A percentile compares a stretch with the other conserved stretches of the same genome.
These are phyloP conservation scores for Sporothrix sp. DNA, from an alignment of 2,329 filamentous ascomycete genomes.

Conservation along the genomic window DNA sequence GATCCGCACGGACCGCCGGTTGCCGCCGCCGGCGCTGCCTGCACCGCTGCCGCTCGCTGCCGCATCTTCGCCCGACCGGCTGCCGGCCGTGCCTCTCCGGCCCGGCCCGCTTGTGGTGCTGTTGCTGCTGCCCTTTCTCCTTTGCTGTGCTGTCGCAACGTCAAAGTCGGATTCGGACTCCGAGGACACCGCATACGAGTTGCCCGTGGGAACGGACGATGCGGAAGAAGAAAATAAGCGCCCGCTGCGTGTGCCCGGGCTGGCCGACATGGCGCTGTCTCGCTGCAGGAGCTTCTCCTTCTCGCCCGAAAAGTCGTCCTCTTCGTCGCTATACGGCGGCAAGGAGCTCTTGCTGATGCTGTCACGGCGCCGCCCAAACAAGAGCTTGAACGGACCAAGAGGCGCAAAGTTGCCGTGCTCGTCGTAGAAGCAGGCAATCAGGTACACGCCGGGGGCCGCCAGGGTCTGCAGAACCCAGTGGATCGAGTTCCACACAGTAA, in stretches of 20 bases:
- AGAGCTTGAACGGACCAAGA: slow-evolving; percentile 59
- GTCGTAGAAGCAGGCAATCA: slow-evolving; percentile 76
- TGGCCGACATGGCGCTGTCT: slow-evolving; percentile 11
- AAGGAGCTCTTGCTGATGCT: background rate
- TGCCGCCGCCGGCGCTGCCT: slow-evolving; percentile 46
- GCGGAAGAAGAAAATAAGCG: slow-evolving; percentile 36
- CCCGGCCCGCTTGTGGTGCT: background rate
- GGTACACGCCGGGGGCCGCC: slow-evolving; percentile 68
- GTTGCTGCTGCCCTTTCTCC: slow-evolving; percentile 3
- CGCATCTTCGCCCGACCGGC: slow-evolving; percentile 22
- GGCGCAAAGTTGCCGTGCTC: slow-evolving; percentile 71
- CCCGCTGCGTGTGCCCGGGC: slow-evolving; percentile 1
- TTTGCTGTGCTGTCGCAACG: slow-evolving; percentile 19
- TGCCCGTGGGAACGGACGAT: slow-evolving; percentile 28
- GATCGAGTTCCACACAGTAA: slow-evolving; percentile 64
- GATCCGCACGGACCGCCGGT: slow-evolving; percentile 75
- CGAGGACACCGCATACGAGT: slow-evolving; percentile 57
- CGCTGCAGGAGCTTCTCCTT: slow-evolving; percentile 11
- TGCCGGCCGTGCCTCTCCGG: slow-evolving; percentile 12
- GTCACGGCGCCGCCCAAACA: slow-evolving; percentile 40
- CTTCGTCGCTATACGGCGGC: slow-evolving; percentile 68
- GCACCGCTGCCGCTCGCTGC: slow-evolving; percentile 42
- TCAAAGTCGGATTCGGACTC: slow-evolving; percentile 57
- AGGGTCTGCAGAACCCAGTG: slow-evolving; percentile 71
- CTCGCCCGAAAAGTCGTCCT: slow-evolving; percentile 51